Base-by-base conservation (phyloP, 108 stramenopile species). In the Stephanodiscus minutulus region DNA sequence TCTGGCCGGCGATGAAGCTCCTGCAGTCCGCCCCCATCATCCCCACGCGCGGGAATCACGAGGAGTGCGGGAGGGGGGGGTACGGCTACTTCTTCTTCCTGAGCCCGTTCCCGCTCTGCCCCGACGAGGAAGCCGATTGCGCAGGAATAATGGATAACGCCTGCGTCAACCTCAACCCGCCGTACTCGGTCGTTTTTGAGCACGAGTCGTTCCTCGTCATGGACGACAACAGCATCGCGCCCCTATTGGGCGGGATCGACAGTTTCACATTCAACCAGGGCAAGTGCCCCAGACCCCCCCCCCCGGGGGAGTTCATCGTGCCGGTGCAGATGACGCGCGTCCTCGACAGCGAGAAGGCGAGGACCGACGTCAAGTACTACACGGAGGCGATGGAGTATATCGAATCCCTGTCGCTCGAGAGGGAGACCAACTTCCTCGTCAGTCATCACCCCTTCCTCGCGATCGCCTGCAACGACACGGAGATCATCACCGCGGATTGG, bases 191-290 rank as follows among this genome's bases (percentile, higher is more conserved):
- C 55, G 39, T 43, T 12, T 73, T 73, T 53, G 41, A 64, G 24
- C 36, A 73, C 21, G 72, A 73, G 52, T 64, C 64, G 39, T 73
- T 73, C 43, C 35, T 73, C 25, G 37, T 73, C 7, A 64, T 73
- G 62, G 72, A 73, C 41, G 63, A 64, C 31, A 33, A 33, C 31
- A 5, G 5, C 31, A 33, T 33, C 31, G 5, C 2, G 2, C 31
- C 31, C 5, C 5, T 61, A 2, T 28, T 47, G 20, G 33, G 33
- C 37, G 70, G 70, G n/a, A 35, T 48, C 20, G 70, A 70, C 31
- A 33, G 31, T 33, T 33, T 33, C 31, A 33, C 31, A 2, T 33
- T 33, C 31, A 33, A 4, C 31, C 3, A 33, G 5, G 31, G 31
- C 5, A 5, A 2, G 31, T 33, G 31, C 31, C 31, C 31, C n/a